A percentile compares a stretch with the other conserved stretches of the same genome.
phyloP scores from a whole-genome alignment of 225 moss, liverwort and hornwort genomes.

The Sphagnum tenellum region DNA sequence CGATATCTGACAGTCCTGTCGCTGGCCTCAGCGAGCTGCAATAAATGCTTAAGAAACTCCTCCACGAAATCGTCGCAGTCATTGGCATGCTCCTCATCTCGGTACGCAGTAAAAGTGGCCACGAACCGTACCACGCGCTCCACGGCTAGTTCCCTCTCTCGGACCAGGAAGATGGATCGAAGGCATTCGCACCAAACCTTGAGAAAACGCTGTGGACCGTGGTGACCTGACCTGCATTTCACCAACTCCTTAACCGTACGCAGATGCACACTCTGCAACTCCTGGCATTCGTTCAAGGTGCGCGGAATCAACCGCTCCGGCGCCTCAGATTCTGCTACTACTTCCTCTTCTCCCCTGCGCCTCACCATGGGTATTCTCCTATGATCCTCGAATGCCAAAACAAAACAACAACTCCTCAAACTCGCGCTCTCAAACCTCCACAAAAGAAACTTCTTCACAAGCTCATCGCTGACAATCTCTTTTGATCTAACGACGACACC shows the following conservation, averaged over 20 bases:
- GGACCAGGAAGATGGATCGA: constrained; percentile 62
- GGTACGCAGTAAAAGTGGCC: constrained; percentile 52
- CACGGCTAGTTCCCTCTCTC: constrained; percentile 56
- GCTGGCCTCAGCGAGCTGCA: constrained; percentile 43
- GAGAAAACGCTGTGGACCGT: constrained; percentile 31
- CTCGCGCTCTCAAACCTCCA: too few relatives aligned
- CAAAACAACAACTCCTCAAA: not conserved
- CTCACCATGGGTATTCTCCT: too few relatives aligned
- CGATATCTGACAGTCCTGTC: constrained; percentile 75
- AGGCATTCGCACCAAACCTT: constrained; percentile 42
- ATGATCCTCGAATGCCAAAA: too few relatives aligned
- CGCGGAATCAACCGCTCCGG: constrained; percentile 24
- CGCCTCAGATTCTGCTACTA: too few relatives aligned
- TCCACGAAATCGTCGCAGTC: constrained; percentile 78
- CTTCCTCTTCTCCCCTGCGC: too few relatives aligned
- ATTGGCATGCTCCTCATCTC: constrained; percentile 41
- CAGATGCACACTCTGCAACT: constrained; percentile 43
- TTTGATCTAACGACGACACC: too few relatives aligned
- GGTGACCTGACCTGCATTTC: constrained; percentile 50
- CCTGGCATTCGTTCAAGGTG: constrained; percentile 58
- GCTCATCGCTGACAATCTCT: too few relatives aligned
- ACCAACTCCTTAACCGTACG: constrained; percentile 66
- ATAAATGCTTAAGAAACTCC: constrained; percentile 51
- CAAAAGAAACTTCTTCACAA: too few relatives aligned
- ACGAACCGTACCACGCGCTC: constrained; percentile 67